These are phyloP conservation scores for Streptanthus diversifolius DNA, from an alignment of 345 rosid genomes.

Conservation along the genomic window DNA sequence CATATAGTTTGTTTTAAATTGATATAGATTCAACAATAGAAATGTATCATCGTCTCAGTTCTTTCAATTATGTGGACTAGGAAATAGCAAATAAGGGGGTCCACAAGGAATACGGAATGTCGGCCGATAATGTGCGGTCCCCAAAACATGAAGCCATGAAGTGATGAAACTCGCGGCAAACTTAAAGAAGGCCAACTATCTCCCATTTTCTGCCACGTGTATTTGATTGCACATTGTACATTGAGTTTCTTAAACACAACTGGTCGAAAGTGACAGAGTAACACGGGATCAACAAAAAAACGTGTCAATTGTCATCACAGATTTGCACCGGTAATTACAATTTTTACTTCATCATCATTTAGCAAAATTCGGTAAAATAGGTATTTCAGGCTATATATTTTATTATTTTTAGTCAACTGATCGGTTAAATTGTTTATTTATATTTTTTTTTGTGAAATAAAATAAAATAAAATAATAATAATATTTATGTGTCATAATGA, in stretches of 20 bases:
- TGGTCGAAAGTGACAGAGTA: neutral
- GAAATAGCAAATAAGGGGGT: neutral
- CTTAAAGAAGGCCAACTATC: neutral
- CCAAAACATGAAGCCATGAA: neutral
- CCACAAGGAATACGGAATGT: neutral
- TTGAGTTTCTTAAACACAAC: neutral
- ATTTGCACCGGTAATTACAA: neutral
- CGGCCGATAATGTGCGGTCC: neutral
- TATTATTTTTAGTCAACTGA: neutral
- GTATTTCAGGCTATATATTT: neutral
- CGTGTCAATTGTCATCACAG: neutral
- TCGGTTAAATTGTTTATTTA: constrained; percentile 1
- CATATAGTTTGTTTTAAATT: too few relatives aligned
- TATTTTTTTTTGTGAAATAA: neutral
- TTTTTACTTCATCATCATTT: neutral
- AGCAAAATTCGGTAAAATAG: neutral
- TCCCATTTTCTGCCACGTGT: neutral
- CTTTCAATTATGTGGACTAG: neutral
- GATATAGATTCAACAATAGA: neutral
- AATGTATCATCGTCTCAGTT: too few relatives aligned
- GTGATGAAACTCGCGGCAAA: neutral
- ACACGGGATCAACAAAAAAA: neutral
- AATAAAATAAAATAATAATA: neutral
- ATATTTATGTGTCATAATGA: too few relatives aligned
- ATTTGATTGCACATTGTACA: neutral